Evolutionary conservation across 345 rosid species (phyloP).

Genomic region (Rhodomyrtus tomentosa): DNA sequence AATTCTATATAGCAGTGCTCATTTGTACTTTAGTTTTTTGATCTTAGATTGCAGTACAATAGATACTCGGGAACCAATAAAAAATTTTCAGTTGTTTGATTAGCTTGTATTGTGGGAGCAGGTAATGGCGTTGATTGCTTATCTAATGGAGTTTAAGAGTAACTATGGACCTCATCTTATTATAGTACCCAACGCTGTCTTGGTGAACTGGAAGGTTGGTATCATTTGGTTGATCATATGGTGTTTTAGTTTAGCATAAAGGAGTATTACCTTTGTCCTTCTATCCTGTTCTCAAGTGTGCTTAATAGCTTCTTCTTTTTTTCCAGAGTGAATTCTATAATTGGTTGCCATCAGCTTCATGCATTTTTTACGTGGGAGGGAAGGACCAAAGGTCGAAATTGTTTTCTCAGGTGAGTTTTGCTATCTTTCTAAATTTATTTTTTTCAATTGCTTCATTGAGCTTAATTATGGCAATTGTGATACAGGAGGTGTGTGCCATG

Average conservation of each 20-base stretch:
- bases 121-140: slow-evolving; percentile 99
- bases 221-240: neutral
- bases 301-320: slow-evolving; percentile 9
- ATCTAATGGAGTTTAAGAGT: slow-evolving; percentile 98
- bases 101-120: slow-evolving; percentile 16
- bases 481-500: slow-evolving; percentile 91
- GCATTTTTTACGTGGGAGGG: slow-evolving; percentile 89
- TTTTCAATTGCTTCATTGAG: slow-evolving; percentile 9
- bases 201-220: slow-evolving; percentile 99
- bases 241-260: neutral
- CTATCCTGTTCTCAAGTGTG: neutral
- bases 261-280: neutral
- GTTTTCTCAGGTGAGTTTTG: slow-evolving; percentile 73
- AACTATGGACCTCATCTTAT: slow-evolving; percentile 99
- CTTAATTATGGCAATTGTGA: slow-evolving; percentile 2
- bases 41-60: neutral
- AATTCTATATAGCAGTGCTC: neutral
- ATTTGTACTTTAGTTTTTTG: neutral
- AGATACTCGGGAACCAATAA: neutral
- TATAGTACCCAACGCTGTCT: slow-evolving; percentile 96
- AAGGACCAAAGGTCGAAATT: slow-evolving; percentile 93
- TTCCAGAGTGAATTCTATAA: slow-evolving; percentile 90
- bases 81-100: neutral
- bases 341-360: slow-evolving; percentile 96
- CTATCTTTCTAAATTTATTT: neutral